Percentiles rank a stretch among this genome's conserved stretches.
phyloP scores from a whole-genome alignment of 148 eudicot genomes.

The Rhododendron williamsianum region DNA sequence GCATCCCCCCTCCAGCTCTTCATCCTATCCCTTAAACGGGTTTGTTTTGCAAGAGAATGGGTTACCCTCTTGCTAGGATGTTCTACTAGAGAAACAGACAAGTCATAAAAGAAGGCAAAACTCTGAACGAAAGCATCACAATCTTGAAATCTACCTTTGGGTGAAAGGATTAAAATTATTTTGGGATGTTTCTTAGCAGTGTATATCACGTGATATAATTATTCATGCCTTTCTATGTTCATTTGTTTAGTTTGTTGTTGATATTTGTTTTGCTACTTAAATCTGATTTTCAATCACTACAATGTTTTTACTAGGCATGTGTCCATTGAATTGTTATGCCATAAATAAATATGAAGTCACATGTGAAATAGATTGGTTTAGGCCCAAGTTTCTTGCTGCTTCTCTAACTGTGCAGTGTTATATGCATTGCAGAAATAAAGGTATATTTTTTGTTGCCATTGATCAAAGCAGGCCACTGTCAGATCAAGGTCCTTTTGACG shows the following conservation, averaged over 20 bases:
- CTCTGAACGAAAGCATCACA: background rate
- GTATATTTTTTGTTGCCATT: conserved; percentile 55
- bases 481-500: conserved; percentile 75
- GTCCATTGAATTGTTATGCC: background rate
- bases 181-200: background rate
- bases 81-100: background rate
- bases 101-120: background rate
- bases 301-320: background rate
- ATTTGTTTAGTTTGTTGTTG: background rate
- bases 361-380: background rate
- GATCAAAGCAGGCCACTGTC: conserved; percentile 49
- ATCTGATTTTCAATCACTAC: background rate
- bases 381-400: background rate
- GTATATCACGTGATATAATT: background rate
- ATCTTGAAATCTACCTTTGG: background rate
- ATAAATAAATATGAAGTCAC: background rate
- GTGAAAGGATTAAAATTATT: background rate
- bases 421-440: conserved; percentile 43
- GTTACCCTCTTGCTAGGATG: background rate
- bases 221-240: background rate
- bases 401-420: background rate
- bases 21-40: background rate
- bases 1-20: background rate
- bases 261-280: background rate
- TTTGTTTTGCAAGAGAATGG: background rate